Evolutionary conservation across 768 basidiomycete species (phyloP), one percentile per base, ranked within the genome.

Genomic region (Xanthoconium stramineum): DNA sequence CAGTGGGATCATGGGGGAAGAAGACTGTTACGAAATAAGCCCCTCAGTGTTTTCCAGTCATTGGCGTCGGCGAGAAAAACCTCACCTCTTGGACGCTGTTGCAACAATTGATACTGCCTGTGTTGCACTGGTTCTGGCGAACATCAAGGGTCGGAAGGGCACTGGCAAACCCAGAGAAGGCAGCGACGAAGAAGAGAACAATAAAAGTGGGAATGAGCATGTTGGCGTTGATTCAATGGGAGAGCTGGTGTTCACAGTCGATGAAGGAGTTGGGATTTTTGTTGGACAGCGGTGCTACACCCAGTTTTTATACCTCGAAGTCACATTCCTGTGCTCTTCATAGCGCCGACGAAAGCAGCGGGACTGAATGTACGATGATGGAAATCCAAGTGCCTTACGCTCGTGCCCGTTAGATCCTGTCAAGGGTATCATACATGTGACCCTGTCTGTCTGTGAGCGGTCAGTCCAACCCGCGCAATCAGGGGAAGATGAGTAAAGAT

Each of bases 111-210:
- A 76, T 46, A 15, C 63, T 46, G 4, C 79, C 81, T 30, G 75
- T 73, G 64, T 72, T 72, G 68, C 81, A 82, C 37, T 15, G 38
- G 32, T 11, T 13, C 13, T 35, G 8, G 24, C 57, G 57, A 37
- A 15, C 46, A 12, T 43, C 47, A 24, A 60, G 47, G 33, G 35
- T 33, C 8, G 59, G 60, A 24, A n/a, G 40, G 20, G 56, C 56
- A 29, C 6, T 15, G 13, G 35, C 40, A 37, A 43, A 7, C 13
- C 59, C 56, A 19, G 36, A 46, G 36, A 64, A 49, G 36, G 52
- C 62, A 11, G 37, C 33, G 40, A 49, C 28, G 5, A 28, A 52
- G 54, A 61, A 35, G 40, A 51, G 6, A 30, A 52, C 6, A 14
- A 53, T n/a, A 43, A 49, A 56, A 14, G 33, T 35, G 17, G 42